A percentile compares a stretch with the other conserved stretches of the same genome.
Evolutionary conservation across 352 stramenopile genomes (phyloP).

Genomic region (Globisporangium yorkense): DNA sequence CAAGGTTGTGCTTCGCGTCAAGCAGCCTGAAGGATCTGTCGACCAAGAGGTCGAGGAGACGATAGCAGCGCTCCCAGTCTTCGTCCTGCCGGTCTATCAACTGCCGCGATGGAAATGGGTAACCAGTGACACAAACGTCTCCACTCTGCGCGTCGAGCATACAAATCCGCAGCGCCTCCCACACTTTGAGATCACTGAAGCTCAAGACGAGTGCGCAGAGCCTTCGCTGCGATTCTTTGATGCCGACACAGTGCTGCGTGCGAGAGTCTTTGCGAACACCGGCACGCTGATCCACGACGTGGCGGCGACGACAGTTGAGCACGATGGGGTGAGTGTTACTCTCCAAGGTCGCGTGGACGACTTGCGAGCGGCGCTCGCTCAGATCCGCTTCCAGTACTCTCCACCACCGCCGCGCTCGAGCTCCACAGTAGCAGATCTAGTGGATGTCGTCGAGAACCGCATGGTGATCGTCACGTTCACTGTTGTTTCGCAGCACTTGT

Average conservation of each 20-base stretch:
- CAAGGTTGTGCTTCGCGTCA: conserved; percentile 26
- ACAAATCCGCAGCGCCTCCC: conserved; percentile 1
- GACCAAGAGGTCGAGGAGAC: conserved; percentile 2
- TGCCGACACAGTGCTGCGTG: conserved; percentile 6
- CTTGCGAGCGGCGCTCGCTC: conserved; percentile 3
- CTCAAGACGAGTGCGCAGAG: not conserved
- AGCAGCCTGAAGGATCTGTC: not conserved
- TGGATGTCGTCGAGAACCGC: not conserved
- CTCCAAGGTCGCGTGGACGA: conserved; percentile 7
- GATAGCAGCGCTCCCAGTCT: conserved; percentile 23
- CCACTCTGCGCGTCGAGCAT: conserved; percentile 4
- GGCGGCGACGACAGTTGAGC: not conserved
- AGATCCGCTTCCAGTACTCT: conserved; percentile 5
- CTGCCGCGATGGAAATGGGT: conserved; percentile 20
- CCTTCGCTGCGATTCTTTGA: conserved; percentile 7
- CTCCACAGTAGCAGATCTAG: not conserved
- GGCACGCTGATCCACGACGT: conserved; percentile 8
- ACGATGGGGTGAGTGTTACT: not conserved
- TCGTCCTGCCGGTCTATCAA: conserved; percentile 25
- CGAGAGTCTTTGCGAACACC: not conserved
- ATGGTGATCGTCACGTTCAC: conserved; percentile 7
- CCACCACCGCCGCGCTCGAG: not conserved
- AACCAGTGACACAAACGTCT: conserved; percentile 9
- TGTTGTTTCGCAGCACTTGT: conserved; percentile 4
- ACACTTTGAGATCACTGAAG: conserved; percentile 9